These are phyloP conservation scores for Artomyces pyxidatus DNA, from an alignment of 768 basidiomycete species.

Conservation along the genomic window DNA sequence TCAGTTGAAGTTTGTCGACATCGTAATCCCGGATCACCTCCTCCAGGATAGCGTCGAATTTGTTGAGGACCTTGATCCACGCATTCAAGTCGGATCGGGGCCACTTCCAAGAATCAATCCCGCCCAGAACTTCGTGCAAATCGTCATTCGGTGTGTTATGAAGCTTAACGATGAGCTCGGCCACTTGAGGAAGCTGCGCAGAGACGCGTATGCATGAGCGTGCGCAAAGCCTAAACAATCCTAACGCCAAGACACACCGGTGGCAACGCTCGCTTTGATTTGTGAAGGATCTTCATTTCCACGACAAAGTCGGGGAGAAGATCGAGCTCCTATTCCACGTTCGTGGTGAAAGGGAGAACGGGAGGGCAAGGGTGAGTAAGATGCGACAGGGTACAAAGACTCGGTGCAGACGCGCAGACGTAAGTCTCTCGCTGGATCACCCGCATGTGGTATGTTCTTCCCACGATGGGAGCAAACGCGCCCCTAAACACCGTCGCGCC, in stretches of 20 bases:
- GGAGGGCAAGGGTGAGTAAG: conserved; percentile 3
- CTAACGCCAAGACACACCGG: conserved; percentile 45
- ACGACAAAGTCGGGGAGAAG: conserved; percentile 34
- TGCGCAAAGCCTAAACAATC: conserved; percentile 4
- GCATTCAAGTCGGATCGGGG: conserved; percentile 94
- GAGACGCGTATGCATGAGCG: conserved; percentile 17
- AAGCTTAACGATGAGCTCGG: conserved; percentile 69
- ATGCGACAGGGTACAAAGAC: conserved; percentile 3
- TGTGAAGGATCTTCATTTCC: conserved; percentile 86
- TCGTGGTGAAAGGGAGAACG: conserved; percentile 1
- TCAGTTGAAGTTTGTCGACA: conserved; percentile 76
- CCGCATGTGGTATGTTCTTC: conserved; percentile 7
- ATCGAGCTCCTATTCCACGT: not conserved
- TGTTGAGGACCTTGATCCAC: conserved; percentile 95
- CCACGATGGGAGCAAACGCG: conserved; percentile 9
- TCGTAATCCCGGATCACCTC: conserved; percentile 78
- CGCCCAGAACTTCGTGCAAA: conserved; percentile 55
- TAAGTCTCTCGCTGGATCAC: too few relatives aligned
- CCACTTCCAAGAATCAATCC: conserved; percentile 85
- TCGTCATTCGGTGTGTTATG: conserved; percentile 61
- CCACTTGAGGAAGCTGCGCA: conserved; percentile 67
- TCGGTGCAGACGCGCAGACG: conserved; percentile 12
- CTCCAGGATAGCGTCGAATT: conserved; percentile 86
- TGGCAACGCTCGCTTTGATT: conserved; percentile 72
- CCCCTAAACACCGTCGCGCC: not conserved